Evolutionary conservation across 345 rosid species (phyloP).

Genomic region (Melaleuca alternifolia): DNA sequence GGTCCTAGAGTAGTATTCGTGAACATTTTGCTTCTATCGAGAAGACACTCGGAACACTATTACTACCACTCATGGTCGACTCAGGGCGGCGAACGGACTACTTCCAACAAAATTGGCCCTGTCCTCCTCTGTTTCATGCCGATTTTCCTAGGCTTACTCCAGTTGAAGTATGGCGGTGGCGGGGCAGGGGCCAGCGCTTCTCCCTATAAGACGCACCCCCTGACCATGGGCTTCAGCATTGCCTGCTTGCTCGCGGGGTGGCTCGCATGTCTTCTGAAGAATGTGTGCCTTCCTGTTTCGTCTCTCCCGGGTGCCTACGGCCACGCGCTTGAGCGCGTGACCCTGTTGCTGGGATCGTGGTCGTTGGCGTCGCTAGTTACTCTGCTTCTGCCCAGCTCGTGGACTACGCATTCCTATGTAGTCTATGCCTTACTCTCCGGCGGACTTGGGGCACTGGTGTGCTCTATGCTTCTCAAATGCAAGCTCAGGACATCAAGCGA

Average conservation of each 20-base stretch:
- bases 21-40: too few species aligned
- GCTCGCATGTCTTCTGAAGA: neutral
- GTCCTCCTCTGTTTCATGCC: neutral
- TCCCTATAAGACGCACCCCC: neutral
- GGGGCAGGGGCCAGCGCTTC: conserved; percentile 2
- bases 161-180: neutral
- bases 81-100: too few species aligned
- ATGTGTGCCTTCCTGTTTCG: neutral
- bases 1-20: neutral
- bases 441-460: neutral
- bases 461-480: neutral
- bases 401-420: neutral
- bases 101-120: neutral
- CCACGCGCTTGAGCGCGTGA: neutral
- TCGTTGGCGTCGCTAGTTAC: neutral
- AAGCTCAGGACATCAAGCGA: neutral
- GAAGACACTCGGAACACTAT: too few species aligned
- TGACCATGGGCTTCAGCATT: neutral
- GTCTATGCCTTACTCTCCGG: neutral
- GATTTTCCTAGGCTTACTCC: neutral
- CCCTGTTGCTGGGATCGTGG: neutral
- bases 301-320: neutral
- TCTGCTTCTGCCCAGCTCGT: neutral
- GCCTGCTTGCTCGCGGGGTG: neutral
- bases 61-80: too few species aligned